Evolutionary conservation across 1,139 yeast genomes (phyloP), one percentile per base, ranked within the genome.

Genomic region (Scheffersomyces illinoinensis): DNA sequence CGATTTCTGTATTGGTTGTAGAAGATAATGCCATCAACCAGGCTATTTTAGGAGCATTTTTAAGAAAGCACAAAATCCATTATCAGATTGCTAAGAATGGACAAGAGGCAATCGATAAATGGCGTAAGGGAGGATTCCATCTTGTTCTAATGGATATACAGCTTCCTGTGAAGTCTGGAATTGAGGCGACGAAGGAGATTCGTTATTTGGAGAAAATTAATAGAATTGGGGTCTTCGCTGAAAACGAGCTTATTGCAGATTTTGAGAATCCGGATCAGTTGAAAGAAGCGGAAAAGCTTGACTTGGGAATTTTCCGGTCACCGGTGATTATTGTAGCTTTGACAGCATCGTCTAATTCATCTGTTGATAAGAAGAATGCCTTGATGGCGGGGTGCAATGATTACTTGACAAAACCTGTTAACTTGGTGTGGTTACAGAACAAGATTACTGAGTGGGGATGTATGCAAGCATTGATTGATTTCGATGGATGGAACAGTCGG

Each of bases 341-440:
- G 57, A 95, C 99, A 1, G 99, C 99, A 0, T 88, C 95, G 14
- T 90, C 96, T 20, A 79, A 81, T 61, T 85, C 96, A 21, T 86
- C 90, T n/a, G 88, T 89, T 26, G 98, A 93, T 74, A 87, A 91
- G 70, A 89, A 92, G 64, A 92, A 91, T 68, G 99, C 99, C 0
- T 79, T 95, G 61, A 90, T 96, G 53, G 98, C 98, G 1, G 99
- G 99, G 53, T 95, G 99, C 75, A 95, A 95, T 70, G 99, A 95
- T 73, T 95, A 90, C 74, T 78, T 95, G 66, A 95, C 98, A n/a
- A 95, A 95, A 64, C 99, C 99, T 0, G 99, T 96, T 17, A 93
- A 93, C 68, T 81, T 95, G 68, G 93, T 88, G 51, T 95, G 99
- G 99, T 79, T 95, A 57, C 93, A 93, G 67, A 92, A 91, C 69